A percentile compares a stretch with the other conserved stretches of the same genome.
Conservation (phyloP, 345 rosid species). For the Dipteronia sinensis region DNA sequence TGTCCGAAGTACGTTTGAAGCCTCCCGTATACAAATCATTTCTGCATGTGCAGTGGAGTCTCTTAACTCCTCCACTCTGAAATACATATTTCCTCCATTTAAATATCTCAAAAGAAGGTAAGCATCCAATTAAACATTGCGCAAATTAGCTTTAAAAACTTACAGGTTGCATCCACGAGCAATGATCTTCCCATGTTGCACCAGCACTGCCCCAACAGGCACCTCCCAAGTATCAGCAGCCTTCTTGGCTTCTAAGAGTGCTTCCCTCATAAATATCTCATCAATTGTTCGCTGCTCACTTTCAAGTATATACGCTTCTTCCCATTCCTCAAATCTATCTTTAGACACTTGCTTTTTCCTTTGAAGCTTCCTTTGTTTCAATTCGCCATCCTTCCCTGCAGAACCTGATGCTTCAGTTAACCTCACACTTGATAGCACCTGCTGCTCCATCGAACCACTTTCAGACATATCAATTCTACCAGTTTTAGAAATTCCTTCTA, state of each 20-base stretch:
- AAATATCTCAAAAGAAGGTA: slow-evolving; percentile 18
- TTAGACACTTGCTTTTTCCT: slow-evolving; percentile 64
- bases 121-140: slow-evolving; percentile 14
- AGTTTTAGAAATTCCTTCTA: slow-evolving; percentile 42
- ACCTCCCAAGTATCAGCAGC: slow-evolving; percentile 99
- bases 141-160: slow-evolving; percentile 34
- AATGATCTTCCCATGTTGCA: slow-evolving; percentile 82
- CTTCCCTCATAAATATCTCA: slow-evolving; percentile 95
- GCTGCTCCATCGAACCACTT: slow-evolving; percentile 38
- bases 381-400: slow-evolving; percentile 37
- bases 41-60: slow-evolving; percentile 99
- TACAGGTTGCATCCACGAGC: slow-evolving; percentile 95
- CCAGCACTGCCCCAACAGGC: slow-evolving; percentile 95
- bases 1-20: slow-evolving; percentile 65
- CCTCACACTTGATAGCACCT: slow-evolving; percentile 44
- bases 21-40: slow-evolving; percentile 93
- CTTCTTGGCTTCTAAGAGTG: slow-evolving; percentile 84
- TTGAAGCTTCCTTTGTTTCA: slow-evolving; percentile 71
- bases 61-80: slow-evolving; percentile 92
- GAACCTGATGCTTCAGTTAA: slow-evolving; percentile 40
- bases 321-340: slow-evolving; percentile 96
- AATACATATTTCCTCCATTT: slow-evolving; percentile 19
- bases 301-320: slow-evolving; percentile 79
- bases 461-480: slow-evolving; percentile 36
- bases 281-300: slow-evolving; percentile 69